These are phyloP conservation scores for Plasmodium chabaudi DNA, from an alignment of 169 alveolate genomes.

Conservation along the genomic window DNA sequence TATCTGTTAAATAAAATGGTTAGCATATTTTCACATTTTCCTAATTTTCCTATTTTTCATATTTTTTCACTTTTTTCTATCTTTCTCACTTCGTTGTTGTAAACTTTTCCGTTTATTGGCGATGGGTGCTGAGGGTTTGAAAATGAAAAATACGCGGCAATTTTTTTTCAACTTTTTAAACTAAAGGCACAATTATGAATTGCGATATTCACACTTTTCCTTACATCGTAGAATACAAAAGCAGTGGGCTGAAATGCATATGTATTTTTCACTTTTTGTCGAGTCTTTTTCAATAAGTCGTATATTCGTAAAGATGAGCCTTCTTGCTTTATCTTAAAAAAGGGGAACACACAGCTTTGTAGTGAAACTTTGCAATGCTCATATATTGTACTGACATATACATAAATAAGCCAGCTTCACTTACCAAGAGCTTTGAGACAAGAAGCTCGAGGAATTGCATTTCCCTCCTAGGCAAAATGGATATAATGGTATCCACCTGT, in stretches of 20 bases:
- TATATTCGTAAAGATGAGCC: slow-evolving; percentile 81
- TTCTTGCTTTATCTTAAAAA: slow-evolving; percentile 83
- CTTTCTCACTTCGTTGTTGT: slow-evolving; percentile 45
- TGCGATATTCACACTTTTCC: too few relatives aligned
- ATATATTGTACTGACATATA: not conserved
- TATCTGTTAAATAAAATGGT: slow-evolving; percentile 40
- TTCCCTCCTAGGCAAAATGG: slow-evolving; percentile 80
- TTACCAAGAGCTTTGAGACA: slow-evolving; percentile 82
- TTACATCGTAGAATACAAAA: slow-evolving; percentile 84
- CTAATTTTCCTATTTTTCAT: not conserved
- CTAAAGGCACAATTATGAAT: too few relatives aligned
- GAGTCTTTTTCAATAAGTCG: slow-evolving; percentile 79
- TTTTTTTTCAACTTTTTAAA: too few relatives aligned
- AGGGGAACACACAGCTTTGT: not conserved
- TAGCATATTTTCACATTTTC: not conserved
- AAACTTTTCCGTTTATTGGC: slow-evolving; percentile 71
- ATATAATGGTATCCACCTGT: slow-evolving; percentile 77
- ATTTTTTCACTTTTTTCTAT: not conserved
- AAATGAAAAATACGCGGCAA: not conserved
- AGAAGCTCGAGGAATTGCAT: slow-evolving; percentile 84
- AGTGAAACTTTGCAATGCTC: not conserved
- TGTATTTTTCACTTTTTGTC: slow-evolving; percentile 79
- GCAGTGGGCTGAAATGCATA: slow-evolving; percentile 82
- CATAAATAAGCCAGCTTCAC: not conserved
- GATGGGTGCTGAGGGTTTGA: slow-evolving; percentile 49